A percentile compares a stretch with the other conserved stretches of the same genome.
Conservation (phyloP, 2,329 filamentous ascomycete genomes). For the Fusarium tuaranense region DNA sequence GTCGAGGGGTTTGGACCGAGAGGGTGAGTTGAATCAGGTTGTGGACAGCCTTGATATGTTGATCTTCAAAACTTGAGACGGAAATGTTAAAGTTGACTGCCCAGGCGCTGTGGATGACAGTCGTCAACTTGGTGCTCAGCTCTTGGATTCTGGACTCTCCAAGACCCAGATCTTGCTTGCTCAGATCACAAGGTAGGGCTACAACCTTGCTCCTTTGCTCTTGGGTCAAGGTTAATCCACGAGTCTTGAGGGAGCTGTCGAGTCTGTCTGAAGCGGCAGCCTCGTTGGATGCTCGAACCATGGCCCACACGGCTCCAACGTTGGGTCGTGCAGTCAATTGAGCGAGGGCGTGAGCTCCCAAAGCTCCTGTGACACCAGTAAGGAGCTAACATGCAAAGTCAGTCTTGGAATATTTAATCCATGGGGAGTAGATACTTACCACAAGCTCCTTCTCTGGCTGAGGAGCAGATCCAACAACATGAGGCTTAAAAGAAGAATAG, state of each 20-base stretch:
- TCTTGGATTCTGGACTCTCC: slow-evolving; percentile 42
- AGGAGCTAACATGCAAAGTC: slow-evolving; percentile 50
- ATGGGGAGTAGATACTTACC: slow-evolving; percentile 36
- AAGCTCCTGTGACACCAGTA: slow-evolving; percentile 71
- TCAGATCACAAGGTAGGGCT: slow-evolving; percentile 35
- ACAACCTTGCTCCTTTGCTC: slow-evolving; percentile 42
- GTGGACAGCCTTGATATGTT: slow-evolving; percentile 58
- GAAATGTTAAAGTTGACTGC: slow-evolving; percentile 67
- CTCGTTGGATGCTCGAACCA: slow-evolving; percentile 31
- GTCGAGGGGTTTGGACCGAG: not conserved
- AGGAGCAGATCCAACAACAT: slow-evolving; percentile 28
- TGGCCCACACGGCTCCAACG: slow-evolving; percentile 60
- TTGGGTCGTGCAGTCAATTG: slow-evolving; percentile 69
- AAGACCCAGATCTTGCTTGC: slow-evolving; percentile 32
- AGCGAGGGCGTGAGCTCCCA: slow-evolving; percentile 69
- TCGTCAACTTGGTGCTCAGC: slow-evolving; percentile 50
- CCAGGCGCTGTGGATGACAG: slow-evolving; percentile 65
- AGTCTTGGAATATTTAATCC: too few species aligned
- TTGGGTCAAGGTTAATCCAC: slow-evolving; percentile 11
- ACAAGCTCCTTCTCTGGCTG: slow-evolving; percentile 48
- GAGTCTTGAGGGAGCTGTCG: slow-evolving; percentile 16
- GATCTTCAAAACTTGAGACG: slow-evolving; percentile 60
- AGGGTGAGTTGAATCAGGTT: slow-evolving; percentile 58
- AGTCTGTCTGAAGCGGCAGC: slow-evolving; percentile 20
- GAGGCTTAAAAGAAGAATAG: slow-evolving; percentile 50